A percentile compares a stretch with the other conserved stretches of the same genome.
These are phyloP conservation scores for Nitzschia palea DNA, from an alignment of 108 stramenopile genomes.

Conservation along the genomic window DNA sequence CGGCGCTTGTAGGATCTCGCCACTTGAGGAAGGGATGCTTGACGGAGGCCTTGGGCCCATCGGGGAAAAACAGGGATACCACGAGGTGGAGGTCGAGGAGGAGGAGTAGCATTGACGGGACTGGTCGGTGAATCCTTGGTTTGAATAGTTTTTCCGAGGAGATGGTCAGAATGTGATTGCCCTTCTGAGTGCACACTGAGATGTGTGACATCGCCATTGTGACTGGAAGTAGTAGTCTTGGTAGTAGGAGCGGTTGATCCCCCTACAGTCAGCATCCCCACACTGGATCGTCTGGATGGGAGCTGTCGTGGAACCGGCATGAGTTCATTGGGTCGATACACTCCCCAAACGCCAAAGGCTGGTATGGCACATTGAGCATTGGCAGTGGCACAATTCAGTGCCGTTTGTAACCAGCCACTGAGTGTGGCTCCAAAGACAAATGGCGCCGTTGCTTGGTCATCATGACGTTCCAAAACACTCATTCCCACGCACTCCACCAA, in stretches of 20 bases:
- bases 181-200: no score
- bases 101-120: not conserved
- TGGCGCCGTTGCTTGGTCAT: constrained; percentile 17
- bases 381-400: constrained; percentile 63
- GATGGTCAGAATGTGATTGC: not conserved
- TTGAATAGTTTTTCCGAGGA: constrained; percentile 31
- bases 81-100: not conserved
- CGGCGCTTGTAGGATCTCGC: constrained; percentile 5
- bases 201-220: not conserved
- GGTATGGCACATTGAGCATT: constrained; percentile 71
- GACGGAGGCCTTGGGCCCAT: constrained; percentile 32
- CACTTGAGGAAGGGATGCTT: constrained; percentile 5
- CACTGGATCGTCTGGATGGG: no score
- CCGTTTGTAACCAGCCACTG: constrained; percentile 59
- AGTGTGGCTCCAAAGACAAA: constrained; percentile 29
- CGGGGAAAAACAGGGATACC: constrained; percentile 31
- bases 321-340: constrained; percentile 34
- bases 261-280: no score
- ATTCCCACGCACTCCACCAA: constrained; percentile 24
- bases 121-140: not conserved
- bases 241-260: not conserved
- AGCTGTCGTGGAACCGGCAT: no score
- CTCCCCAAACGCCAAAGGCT: constrained; percentile 80
- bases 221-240: not conserved
- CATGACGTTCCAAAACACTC: constrained; percentile 40